A percentile compares a stretch with the other conserved stretches of the same genome.
These are phyloP conservation scores for Primulina huaijiensis DNA, from an alignment of 257 asterid genomes.

Conservation along the genomic window DNA sequence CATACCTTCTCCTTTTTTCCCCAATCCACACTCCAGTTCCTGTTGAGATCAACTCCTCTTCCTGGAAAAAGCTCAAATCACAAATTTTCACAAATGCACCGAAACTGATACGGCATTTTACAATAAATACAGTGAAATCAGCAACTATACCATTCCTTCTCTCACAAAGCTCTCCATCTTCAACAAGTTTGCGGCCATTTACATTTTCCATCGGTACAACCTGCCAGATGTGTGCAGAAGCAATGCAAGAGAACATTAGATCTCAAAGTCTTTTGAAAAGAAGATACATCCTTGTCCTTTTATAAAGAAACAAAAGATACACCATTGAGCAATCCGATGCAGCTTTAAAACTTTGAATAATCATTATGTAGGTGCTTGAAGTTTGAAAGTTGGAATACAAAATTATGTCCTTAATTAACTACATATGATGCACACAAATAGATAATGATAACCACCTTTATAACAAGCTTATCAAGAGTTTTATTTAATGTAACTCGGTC, in stretches of 20 bases:
- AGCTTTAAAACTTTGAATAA: neutral
- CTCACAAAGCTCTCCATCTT: constrained; percentile 94
- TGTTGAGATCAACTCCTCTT: constrained; percentile 95
- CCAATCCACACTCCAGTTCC: constrained; percentile 98
- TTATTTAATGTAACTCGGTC: constrained; percentile 55
- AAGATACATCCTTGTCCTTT: neutral
- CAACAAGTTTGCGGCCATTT: constrained; percentile 94
- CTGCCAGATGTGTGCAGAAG: constrained; percentile 40
- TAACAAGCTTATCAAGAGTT: constrained; percentile 74
- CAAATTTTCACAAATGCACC: constrained; percentile 17
- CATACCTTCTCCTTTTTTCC: constrained; percentile 94
- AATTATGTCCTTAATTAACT: constrained; percentile 12
- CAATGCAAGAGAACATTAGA: constrained; percentile 20
- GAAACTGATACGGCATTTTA: constrained; percentile 18
- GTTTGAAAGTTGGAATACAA: constrained; percentile 5
- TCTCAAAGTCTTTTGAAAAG: neutral
- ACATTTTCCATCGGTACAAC: constrained; percentile 85
- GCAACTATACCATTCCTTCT: constrained; percentile 76
- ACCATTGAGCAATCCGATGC: neutral
- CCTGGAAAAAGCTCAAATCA: constrained; percentile 46
- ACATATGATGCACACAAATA: constrained; percentile 10
- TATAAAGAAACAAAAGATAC: neutral
- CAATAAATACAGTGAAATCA: constrained; percentile 7
- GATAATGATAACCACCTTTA: constrained; percentile 55
- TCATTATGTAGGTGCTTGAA: neutral